Percentiles rank a stretch among this genome's conserved stretches.
These are phyloP conservation scores for Camelina hispida DNA, from an alignment of 345 rosid genomes.

Conservation along the genomic window DNA sequence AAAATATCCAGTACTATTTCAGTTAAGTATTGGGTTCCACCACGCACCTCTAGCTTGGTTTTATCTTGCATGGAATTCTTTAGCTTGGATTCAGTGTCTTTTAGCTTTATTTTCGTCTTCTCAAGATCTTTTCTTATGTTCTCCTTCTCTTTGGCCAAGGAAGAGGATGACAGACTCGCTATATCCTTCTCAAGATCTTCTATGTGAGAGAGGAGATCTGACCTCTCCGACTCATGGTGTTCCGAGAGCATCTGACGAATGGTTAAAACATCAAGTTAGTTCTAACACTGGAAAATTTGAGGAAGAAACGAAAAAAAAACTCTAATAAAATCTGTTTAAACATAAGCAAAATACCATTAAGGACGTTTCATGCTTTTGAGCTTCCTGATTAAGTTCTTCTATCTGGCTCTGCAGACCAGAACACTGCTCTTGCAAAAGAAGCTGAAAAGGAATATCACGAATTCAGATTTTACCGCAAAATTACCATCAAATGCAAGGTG, in stretches of 20 bases:
- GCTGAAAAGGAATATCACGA: slow-evolving; percentile 51
- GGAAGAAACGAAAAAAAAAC: slow-evolving; percentile 4
- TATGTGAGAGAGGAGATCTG: slow-evolving; percentile 59
- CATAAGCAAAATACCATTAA: slow-evolving; percentile 49
- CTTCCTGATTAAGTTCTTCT: slow-evolving; percentile 52
- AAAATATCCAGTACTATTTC: slow-evolving; percentile 16
- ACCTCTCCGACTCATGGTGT: slow-evolving; percentile 61
- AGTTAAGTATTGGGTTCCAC: slow-evolving; percentile 6
- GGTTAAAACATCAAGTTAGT: slow-evolving; percentile 27
- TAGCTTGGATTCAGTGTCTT: slow-evolving; percentile 84
- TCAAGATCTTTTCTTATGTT: slow-evolving; percentile 82
- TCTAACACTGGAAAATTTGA: slow-evolving; percentile 5
- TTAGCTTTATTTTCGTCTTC: slow-evolving; percentile 75
- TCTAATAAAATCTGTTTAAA: not conserved
- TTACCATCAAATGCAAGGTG: slow-evolving; percentile 16
- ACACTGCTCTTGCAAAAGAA: slow-evolving; percentile 52
- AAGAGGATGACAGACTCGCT: slow-evolving; percentile 60
- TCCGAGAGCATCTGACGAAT: slow-evolving; percentile 59
- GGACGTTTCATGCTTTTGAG: slow-evolving; percentile 55
- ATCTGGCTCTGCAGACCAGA: slow-evolving; percentile 59
- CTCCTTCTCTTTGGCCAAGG: slow-evolving; percentile 79
- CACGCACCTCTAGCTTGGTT: slow-evolving; percentile 87
- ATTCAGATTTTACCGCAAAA: not conserved
- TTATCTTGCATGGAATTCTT: slow-evolving; percentile 89
- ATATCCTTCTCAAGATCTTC: slow-evolving; percentile 76